phyloP scores from a whole-genome alignment of 2,329 filamentous ascomycete genomes.

The Pseudocercospora fijiensis region DNA sequence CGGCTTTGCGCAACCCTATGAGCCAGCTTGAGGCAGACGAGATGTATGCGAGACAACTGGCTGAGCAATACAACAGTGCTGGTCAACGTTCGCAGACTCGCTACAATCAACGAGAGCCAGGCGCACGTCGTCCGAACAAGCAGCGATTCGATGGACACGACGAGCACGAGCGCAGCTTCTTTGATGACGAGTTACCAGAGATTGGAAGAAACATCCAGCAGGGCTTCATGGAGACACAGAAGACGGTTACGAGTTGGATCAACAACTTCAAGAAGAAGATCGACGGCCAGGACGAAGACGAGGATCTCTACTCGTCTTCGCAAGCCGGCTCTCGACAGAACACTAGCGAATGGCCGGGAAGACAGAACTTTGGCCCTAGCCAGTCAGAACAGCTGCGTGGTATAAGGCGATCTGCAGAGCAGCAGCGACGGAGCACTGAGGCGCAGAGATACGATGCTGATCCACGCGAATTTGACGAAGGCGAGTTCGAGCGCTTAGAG shows the following conservation, averaged over 20 bases:
- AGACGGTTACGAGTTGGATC: conserved; percentile 90
- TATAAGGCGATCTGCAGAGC: conserved; percentile 36
- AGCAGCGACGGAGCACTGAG: conserved; percentile 68
- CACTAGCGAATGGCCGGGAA: conserved; percentile 36
- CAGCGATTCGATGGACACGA: conserved; percentile 51
- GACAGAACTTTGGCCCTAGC: conserved; percentile 40
- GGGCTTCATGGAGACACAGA: conserved; percentile 91
- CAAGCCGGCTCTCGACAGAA: conserved; percentile 30
- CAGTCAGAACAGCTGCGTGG: conserved; percentile 43
- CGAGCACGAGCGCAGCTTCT: conserved; percentile 80
- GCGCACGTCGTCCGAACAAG: conserved; percentile 39
- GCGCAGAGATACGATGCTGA: conserved; percentile 93
- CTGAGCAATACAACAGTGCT: conserved; percentile 71
- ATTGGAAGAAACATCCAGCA: conserved; percentile 92
- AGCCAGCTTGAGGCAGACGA: conserved; percentile 89
- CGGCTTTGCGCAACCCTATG: conserved; percentile 60
- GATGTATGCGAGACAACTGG: conserved; percentile 85
- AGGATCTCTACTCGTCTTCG: conserved; percentile 54
- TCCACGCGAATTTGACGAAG: conserved; percentile 82
- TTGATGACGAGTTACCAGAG: conserved; percentile 91
- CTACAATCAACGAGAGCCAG: conserved; percentile 41
- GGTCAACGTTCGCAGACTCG: conserved; percentile 32
- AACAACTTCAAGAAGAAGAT: conserved; percentile 87
- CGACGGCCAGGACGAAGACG: conserved; percentile 76
- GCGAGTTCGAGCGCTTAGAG: conserved; percentile 68